phyloP scores from a whole-genome alignment of 148 eudicot genomes.

The Simmondsia chinensis region DNA sequence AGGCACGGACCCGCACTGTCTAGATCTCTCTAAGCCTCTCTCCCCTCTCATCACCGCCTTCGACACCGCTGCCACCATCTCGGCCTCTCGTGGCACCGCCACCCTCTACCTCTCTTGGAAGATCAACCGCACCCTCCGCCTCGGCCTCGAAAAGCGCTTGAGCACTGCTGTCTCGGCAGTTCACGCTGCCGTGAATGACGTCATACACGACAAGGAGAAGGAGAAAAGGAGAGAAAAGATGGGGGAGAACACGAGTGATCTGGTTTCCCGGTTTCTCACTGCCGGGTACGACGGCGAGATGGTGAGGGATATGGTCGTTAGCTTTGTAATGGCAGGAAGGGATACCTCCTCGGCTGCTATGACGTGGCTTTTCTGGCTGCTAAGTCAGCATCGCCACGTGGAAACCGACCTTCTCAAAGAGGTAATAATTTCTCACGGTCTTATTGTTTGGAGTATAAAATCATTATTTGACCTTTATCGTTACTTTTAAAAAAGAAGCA shows the following conservation, averaged over 20 bases:
- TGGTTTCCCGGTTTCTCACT: conserved; percentile 41
- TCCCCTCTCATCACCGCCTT: conserved; percentile 56
- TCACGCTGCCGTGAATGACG: conserved; percentile 20
- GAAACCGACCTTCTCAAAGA: conserved; percentile 20
- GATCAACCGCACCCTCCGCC: conserved; percentile 34
- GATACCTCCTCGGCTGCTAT: conserved; percentile 78
- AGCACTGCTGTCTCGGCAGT: conserved; percentile 28
- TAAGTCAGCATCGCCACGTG: conserved; percentile 13
- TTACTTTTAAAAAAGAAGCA: too few relatives aligned
- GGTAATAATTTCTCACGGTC: too few relatives aligned
- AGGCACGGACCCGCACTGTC: conserved; percentile 56
- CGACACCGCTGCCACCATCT: conserved; percentile 53
- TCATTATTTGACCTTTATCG: too few relatives aligned
- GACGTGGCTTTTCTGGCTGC: conserved; percentile 79
- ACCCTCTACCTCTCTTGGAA: conserved; percentile 52
- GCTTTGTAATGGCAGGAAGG: conserved; percentile 77
- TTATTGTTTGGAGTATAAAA: too few relatives aligned
- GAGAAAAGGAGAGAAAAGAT: not conserved
- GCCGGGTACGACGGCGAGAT: conserved; percentile 31
- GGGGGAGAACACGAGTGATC: conserved; percentile 12
- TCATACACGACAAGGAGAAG: conserved; percentile 29
- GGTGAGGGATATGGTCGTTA: conserved; percentile 65
- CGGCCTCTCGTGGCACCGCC: conserved; percentile 46
- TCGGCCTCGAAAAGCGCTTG: conserved; percentile 49
- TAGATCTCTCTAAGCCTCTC: conserved; percentile 33